Evolutionary conservation across 768 basidiomycete genomes (phyloP), one percentile per base, ranked within the genome.

Genomic region (Lanmaoa rubissima): DNA sequence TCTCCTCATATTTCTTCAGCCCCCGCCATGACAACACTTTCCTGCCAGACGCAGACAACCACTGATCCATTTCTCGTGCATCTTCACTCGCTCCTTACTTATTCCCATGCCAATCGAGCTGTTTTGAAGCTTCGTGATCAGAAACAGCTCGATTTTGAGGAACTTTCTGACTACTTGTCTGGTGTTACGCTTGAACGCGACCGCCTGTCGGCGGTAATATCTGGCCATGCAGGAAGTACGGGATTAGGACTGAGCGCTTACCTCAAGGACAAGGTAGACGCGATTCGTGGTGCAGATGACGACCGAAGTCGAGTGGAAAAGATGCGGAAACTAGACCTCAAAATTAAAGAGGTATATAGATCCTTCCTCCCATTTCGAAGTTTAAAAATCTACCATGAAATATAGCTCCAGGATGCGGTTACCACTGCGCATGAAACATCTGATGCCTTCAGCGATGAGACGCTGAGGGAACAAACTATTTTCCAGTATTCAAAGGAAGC

Each of bases 81-180:
- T 67, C 78, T 98, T 1, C 94, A 97, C 67, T 93, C 94, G 2
- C 79, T 98, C 7, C 78, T 94, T n/a, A 82, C 86, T n/a, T 98
- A 98, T 73, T 92, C 94, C 2, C 87, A 93, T 68, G 87, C 92
- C 32, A 96, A 98, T 63, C 87, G 92, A 50, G 85, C 89, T n/a
- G 93, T 98, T 21, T 82, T 99, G 61, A 96, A 92, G 73, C 81
- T 97, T 32, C 86, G 97, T 44, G 97, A 98, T 70, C 97, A 98
- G 74, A 99, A 98, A 72, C 97, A 99, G 71, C 84, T 98, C 53
- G 97, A 99, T 69, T 96, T 98, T 61, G 97, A 99, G 74, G 96
- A 98, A 70, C 82, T 98, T 10, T 93, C 94, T 2, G 91, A 94
- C 51, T 98, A 98, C 72, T 80, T 99, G 13, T 90, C 91, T 7